Evolutionary conservation across 345 rosid species (phyloP), one percentile per base, ranked within the genome.

Genomic region (Cochlearia excelsa): DNA sequence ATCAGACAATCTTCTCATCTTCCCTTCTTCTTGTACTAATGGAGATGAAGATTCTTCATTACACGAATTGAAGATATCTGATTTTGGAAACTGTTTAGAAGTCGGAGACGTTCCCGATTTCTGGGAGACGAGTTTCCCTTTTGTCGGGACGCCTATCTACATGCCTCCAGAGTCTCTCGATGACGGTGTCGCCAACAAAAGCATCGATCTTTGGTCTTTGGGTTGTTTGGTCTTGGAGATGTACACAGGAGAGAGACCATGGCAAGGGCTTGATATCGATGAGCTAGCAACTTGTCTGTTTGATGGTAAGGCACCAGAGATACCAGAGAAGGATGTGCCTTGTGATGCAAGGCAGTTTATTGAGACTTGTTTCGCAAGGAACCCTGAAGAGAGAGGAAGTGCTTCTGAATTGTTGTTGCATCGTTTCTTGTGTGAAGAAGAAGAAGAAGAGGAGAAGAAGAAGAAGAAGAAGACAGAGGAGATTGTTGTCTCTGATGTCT

Each of bases 201-300:
- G 61, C 66, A 61, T 71, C 53, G 75, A 71, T 65, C 48, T 71
- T 39, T 65, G 69, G 75, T 71, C 75, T 23, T 5, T 71, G 2
- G 75, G 75, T 26, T 52, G 66, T n/a, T 23, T 71, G 1, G 71
- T 65, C n/a, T 39, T 71, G 46, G 55, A 52, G 71, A 65, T 71
- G 75, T 47, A 8, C 7, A 65, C 38, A 1, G 40, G 75, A 35
- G 28, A 58, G 43, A 11, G 31, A 10, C 55, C 75, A 39, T 71
- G 67, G 75, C 6, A 1, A 5, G 46, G 60, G 30, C 0, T 35
- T 42, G 3, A 1, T n/a, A 3, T 7, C 0, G 51, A 27, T 5
- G 26, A 52, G 35, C 1, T 71, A 0, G 8, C 39, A 66, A 0
- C 26, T 39, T 5, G 9, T 29, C 37, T 70, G 0, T 51, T 45